Evolutionary conservation across 768 basidiomycete genomes (phyloP).

Genomic region (Coprinellus aureogranulatus): DNA sequence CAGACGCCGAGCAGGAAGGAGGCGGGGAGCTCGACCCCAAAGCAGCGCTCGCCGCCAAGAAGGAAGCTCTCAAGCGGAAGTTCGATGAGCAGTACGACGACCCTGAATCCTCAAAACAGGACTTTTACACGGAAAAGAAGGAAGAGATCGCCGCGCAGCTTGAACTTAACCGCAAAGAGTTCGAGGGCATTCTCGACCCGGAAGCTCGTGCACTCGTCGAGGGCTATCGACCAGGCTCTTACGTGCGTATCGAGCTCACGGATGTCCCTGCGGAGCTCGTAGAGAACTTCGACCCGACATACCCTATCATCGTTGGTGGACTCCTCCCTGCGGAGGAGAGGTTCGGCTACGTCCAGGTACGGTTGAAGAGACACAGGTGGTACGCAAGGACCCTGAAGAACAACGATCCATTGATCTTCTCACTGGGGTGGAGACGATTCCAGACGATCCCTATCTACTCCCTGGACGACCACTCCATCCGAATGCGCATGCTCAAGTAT

Average conservation of each 20-base stretch:
- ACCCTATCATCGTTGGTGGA: constrained; percentile 91
- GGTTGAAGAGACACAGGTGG: constrained; percentile 97
- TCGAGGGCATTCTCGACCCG: constrained; percentile 64
- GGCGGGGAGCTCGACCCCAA: constrained; percentile 25
- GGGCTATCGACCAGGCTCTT: constrained; percentile 88
- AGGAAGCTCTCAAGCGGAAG: constrained; percentile 87
- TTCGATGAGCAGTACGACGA: constrained; percentile 98
- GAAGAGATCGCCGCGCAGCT: constrained; percentile 86
- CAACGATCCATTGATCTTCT: constrained; percentile 94
- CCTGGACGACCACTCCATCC: constrained; percentile 94
- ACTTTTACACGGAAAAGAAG: constrained; percentile 91
- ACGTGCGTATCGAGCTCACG: constrained; percentile 86
- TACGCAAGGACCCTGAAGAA: constrained; percentile 88
- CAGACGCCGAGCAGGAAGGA: constrained; percentile 29
- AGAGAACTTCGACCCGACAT: constrained; percentile 87
- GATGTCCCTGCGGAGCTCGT: constrained; percentile 89
- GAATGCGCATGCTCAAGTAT: constrained; percentile 99
- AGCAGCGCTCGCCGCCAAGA: constrained; percentile 73
- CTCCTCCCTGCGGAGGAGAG: constrained; percentile 86
- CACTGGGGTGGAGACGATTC: constrained; percentile 97
- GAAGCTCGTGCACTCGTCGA: constrained; percentile 82
- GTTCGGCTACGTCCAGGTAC: constrained; percentile 91
- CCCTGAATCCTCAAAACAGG: constrained; percentile 70
- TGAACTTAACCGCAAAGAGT: constrained; percentile 80
- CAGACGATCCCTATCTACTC: constrained; percentile 95